Percentiles rank a stretch among this genome's conserved stretches.
Evolutionary conservation across 208 protist species (phyloP).

Genomic region (Herpetomonas samuelpessoai): DNA sequence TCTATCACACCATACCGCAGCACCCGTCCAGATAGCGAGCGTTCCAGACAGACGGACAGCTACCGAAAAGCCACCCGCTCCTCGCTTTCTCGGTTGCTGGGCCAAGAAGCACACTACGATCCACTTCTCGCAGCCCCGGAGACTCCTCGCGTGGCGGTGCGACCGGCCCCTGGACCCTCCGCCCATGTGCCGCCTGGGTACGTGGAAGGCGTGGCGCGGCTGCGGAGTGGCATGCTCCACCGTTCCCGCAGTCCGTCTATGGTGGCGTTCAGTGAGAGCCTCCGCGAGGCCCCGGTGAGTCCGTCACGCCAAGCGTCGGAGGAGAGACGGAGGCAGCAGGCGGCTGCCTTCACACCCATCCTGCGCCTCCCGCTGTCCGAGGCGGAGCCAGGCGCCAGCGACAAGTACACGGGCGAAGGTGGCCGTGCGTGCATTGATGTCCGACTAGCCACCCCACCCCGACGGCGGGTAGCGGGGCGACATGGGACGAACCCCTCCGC

Average conservation of each 20-base stretch:
- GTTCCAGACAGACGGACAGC: neutral
- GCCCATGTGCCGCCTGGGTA: constrained; percentile 64
- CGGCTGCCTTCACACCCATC: constrained; percentile 35
- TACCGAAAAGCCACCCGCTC: constrained; percentile 67
- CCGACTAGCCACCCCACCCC: constrained; percentile 29
- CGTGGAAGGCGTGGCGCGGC: constrained; percentile 71
- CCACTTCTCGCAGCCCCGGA: constrained; percentile 21
- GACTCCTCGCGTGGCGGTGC: constrained; percentile 54
- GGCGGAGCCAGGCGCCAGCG: constrained; percentile 12
- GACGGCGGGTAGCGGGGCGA: no score
- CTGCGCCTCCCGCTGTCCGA: constrained; percentile 47
- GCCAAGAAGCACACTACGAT: constrained; percentile 14
- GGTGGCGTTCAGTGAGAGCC: constrained; percentile 11
- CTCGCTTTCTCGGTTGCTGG: constrained; percentile 49
- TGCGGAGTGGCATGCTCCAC: constrained; percentile 39
- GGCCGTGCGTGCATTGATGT: constrained; percentile 36
- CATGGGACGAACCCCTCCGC: no score
- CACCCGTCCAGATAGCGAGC: neutral
- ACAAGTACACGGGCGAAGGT: neutral
- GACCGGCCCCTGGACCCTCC: constrained; percentile 54
- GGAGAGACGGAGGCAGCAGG: constrained; percentile 5
- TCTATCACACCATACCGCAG: constrained; percentile 6
- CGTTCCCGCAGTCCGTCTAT: constrained; percentile 13
- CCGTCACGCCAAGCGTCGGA: neutral
- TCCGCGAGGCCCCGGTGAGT: constrained; percentile 26